Base-by-base conservation (phyloP, 495 filamentous ascomycete genomes). In the Trichoderma virens region DNA sequence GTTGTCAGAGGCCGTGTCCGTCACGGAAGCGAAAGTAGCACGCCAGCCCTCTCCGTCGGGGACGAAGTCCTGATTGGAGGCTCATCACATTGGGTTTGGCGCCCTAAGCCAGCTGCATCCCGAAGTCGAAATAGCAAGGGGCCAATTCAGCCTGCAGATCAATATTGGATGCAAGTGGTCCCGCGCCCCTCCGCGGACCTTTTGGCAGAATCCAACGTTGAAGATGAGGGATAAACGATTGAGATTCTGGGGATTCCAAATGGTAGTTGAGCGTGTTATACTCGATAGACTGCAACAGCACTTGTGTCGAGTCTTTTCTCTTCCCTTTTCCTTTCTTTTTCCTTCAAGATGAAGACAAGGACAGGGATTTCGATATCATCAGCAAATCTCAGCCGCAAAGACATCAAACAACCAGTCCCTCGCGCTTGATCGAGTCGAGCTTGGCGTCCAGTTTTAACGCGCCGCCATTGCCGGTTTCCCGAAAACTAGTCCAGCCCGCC, bases 111-210 rank as follows among this genome's bases (percentile, higher is more conserved):
- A 56, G 51, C 51, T 56, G 51, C 51, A 56, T 23, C 30, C 25
- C 6, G 27, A 25, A 30, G 28, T n/a, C 6, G 27, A 25, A 30
- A 11, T 30, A 27, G 51, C 51, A 56, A 28, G 51, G 51, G 51
- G 9, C 25, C 27, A 56, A 56, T 56, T 56, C 51, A 30, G 27
- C 51, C 51, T 56, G 51, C 51, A 56, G 51, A 25, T 51, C 45
- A 30, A 56, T 30, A 56, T 56, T 56, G 51, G 51, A 30, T 56
- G 51, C 25, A 28, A 30, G 51, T 9, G 23, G 11, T n/a, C 25
- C 23, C 25, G 9, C 9, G 23, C 27, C 51, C 9, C 25, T 30
- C 5, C 25, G 11, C 8, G 8, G 51, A 47, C 27, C 27, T 56
- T 30, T 56, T 56, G 51, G 25, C 25, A 56, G 27, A 1, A 7